Evolutionary conservation across 768 basidiomycete genomes (phyloP).

Genomic region (Symmetrospora coprosmae): DNA sequence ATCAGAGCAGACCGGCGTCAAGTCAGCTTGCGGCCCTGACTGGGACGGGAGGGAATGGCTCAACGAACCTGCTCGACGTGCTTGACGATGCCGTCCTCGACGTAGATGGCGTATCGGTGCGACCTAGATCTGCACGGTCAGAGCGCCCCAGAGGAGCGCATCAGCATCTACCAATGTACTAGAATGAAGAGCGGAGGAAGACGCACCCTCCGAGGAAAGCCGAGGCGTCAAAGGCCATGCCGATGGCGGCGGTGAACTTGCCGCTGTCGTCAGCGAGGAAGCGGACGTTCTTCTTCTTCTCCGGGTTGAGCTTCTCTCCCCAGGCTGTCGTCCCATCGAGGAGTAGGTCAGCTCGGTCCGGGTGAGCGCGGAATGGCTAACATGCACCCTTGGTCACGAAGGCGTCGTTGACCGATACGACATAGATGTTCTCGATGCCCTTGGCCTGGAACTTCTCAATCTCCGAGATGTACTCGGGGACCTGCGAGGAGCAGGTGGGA

Average conservation of each 20-base stretch:
- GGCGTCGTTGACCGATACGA: slow-evolving; percentile 15
- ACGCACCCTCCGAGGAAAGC: background rate
- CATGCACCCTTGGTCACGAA: background rate
- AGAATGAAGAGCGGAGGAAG: background rate
- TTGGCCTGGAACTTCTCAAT: slow-evolving; percentile 5
- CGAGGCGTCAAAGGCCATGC: slow-evolving; percentile 4
- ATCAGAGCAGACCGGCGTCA: too few relatives aligned
- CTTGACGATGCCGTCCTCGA: slow-evolving; percentile 14
- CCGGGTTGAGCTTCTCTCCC: slow-evolving; percentile 11
- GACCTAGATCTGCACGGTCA: background rate
- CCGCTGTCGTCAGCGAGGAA: slow-evolving; percentile 7
- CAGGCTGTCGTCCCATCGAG: slow-evolving; percentile 2
- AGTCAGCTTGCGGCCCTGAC: too few relatives aligned
- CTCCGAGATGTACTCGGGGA: slow-evolving; percentile 14
- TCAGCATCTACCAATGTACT: background rate
- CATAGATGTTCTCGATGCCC: slow-evolving; percentile 12
- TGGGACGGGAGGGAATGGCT: too few relatives aligned
- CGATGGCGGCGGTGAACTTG: slow-evolving; percentile 5
- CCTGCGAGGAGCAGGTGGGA: slow-evolving; percentile 18
- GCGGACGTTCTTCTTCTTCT: background rate
- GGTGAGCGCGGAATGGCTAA: background rate
- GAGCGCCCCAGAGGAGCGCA: background rate
- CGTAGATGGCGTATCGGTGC: slow-evolving; percentile 3
- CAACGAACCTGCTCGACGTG: slow-evolving; percentile 1
- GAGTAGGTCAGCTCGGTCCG: too few relatives aligned